phyloP scores from a whole-genome alignment of 805 yeast species.

The Kodamaea nitidulidarum region DNA sequence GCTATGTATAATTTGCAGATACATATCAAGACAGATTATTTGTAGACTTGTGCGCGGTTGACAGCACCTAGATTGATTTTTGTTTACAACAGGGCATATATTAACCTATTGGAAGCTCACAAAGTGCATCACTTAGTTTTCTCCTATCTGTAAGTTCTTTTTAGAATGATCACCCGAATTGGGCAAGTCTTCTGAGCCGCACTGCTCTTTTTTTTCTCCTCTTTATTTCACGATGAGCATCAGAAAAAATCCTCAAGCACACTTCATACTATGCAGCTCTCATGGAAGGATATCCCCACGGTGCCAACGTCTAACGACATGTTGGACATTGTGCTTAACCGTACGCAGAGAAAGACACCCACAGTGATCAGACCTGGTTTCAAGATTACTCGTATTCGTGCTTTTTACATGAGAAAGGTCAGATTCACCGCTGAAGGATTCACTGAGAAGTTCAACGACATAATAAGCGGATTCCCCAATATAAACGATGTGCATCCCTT shows the following conservation, averaged over 20 bases:
- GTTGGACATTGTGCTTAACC: slow-evolving; percentile 92
- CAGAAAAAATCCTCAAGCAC: slow-evolving; percentile 4
- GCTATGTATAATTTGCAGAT: not conserved
- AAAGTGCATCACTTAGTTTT: not conserved
- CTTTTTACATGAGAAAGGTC: slow-evolving; percentile 97
- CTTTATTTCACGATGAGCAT: slow-evolving; percentile 4
- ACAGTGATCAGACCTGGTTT: slow-evolving; percentile 98
- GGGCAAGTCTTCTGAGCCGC: slow-evolving; percentile 12
- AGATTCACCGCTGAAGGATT: slow-evolving; percentile 96
- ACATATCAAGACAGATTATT: not conserved
- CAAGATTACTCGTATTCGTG: slow-evolving; percentile 91
- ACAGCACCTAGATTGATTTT: no score
- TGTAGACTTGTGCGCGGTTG: no score
- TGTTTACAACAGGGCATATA: no score
- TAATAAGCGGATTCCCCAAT: slow-evolving; percentile 87
- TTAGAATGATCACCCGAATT: slow-evolving; percentile 5
- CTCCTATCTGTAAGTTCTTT: not conserved
- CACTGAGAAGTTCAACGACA: slow-evolving; percentile 83
- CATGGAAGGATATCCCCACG: slow-evolving; percentile 98
- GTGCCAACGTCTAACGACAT: slow-evolving; percentile 90
- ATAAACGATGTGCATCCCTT: slow-evolving; percentile 97
- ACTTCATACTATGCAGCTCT: slow-evolving; percentile 70
- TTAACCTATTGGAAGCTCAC: no score
- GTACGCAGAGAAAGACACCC: slow-evolving; percentile 98
- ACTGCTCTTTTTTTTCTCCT: slow-evolving; percentile 9